Base-by-base conservation (phyloP, 495 filamentous ascomycete species). In the Penicillium paxilli region DNA sequence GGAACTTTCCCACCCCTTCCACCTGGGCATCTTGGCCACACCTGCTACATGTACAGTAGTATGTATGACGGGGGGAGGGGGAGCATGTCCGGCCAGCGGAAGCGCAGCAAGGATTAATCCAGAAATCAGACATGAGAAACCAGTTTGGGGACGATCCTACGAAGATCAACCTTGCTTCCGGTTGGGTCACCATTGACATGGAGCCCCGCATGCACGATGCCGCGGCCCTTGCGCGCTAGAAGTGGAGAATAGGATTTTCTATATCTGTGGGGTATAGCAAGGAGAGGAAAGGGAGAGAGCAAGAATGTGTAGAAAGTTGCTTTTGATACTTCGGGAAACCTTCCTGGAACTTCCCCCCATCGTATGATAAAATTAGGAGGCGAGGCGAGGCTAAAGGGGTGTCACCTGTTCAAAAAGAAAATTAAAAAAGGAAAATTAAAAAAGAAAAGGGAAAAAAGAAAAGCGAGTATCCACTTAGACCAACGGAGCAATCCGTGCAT, bases 261-360 rank as follows among this genome's bases (percentile, higher is more conserved):
- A 44, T 12, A 52, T 21, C 28, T 51, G 49, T 51, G 49, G 49
- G 49, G 49, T 21, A 30, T 5, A 33, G 11, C 37, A 12, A 41
- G 14, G 33, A 38, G n/a, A n/a, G n/a, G n/a, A n/a, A n/a, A n/a
- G n/a, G n/a, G n/a, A n/a, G n/a, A n/a, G 21, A 40, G 25, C 22
- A 25, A 37, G 19, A 33, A 49, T 49, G 22, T n/a, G n/a, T n/a
- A n/a, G n/a, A n/a, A 21, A 42, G 23, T 33, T 33, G 37, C 37
- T 51, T 44, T 44, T 44, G 35, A 51, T 42, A 42, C 40, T 52
- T n/a, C 49, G 49, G 49, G 33, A 33, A 52, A 52, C 49, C 40
- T 52, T 44, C 49, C 49, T 30, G 8, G 16, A 51, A n/a, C n/a
- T n/a, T n/a, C n/a, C n/a, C 24, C 9, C 7, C 24, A 23, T 24